Conservation (phyloP, 164 flowering plant species). For the Buxus sempervirens region DNA sequence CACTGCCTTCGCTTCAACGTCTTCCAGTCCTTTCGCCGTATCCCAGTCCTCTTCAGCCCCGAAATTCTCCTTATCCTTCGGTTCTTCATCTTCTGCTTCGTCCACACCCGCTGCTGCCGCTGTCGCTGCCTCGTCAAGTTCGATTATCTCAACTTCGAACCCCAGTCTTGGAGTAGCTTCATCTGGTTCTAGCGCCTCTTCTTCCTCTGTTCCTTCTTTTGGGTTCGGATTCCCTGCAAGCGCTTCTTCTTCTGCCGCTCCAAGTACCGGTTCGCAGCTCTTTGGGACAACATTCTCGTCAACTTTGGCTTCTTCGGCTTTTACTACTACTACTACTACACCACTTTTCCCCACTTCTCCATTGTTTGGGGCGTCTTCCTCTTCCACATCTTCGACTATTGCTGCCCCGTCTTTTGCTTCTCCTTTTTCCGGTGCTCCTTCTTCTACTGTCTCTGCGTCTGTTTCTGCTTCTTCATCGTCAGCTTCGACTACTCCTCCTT, state of each 20-base stretch:
- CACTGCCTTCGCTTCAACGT: no score
- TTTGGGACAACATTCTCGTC: no score
- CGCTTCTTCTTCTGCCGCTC: no score
- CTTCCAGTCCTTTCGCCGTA: not conserved
- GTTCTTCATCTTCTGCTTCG: conserved; percentile 5
- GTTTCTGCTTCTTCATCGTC: conserved; percentile 1
- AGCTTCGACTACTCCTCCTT: not conserved
- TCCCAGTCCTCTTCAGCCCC: not conserved
- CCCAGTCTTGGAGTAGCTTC: no score
- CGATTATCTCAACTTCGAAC: no score
- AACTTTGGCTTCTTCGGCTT: no score
- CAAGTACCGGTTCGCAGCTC: no score
- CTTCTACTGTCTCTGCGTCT: not conserved
- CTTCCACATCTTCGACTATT: not conserved
- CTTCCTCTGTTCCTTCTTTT: no score
- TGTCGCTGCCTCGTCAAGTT: no score
- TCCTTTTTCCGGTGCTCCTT: not conserved
- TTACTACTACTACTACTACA: not conserved
- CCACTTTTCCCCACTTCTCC: conserved; percentile 8
- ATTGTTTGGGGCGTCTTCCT: not conserved
- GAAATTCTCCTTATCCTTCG: conserved; percentile 2
- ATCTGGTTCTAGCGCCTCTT: no score
- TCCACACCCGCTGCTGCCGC: no score
- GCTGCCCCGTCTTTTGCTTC: conserved; percentile 1
- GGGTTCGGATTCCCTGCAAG: no score